A percentile compares a stretch with the other conserved stretches of the same genome.
Conservation (phyloP, 2,329 filamentous ascomycete genomes). For the Lasiodiplodia sp. region DNA sequence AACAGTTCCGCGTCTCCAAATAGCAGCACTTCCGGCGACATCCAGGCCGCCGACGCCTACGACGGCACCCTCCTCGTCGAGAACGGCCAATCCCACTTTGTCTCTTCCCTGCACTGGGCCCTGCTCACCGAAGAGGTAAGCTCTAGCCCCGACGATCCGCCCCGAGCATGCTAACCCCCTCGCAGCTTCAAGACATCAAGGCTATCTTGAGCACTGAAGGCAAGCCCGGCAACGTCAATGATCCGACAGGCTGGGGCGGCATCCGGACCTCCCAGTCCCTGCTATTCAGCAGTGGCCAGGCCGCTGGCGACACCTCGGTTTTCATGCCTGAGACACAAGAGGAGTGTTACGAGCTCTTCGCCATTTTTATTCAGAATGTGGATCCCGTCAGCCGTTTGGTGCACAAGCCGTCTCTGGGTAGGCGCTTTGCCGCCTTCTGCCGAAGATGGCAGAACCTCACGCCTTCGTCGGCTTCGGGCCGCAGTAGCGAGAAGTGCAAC, state of each 20-base stretch:
- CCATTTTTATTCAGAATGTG: conserved; percentile 23
- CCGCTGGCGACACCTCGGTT: conserved; percentile 8
- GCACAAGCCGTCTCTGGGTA: conserved; percentile 25
- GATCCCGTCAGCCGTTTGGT: conserved; percentile 29
- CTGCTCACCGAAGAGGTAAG: conserved; percentile 49
- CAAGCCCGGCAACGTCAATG: background rate
- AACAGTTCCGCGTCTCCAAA: conserved; percentile 30
- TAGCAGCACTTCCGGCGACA: conserved; percentile 33
- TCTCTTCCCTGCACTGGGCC: conserved; percentile 49
- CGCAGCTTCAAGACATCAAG: conserved; percentile 30
- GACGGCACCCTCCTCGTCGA: conserved; percentile 47
- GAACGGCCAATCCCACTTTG: conserved; percentile 48
- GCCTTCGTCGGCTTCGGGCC: conserved; percentile 20
- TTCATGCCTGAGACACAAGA: conserved; percentile 27
- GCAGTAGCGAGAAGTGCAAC: conserved; percentile 21
- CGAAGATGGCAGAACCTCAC: conserved; percentile 23
- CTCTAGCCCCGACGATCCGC: conserved; percentile 5
- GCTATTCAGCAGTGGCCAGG: conserved; percentile 27
- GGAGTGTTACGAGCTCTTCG: conserved; percentile 24
- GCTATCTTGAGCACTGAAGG: conserved; percentile 24
- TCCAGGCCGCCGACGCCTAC: conserved; percentile 45
- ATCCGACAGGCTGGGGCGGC: conserved; percentile 10
- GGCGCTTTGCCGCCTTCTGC: conserved; percentile 21
- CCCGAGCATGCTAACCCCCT: background rate
- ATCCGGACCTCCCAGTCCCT: conserved; percentile 26